phyloP scores from a whole-genome alignment of 2,329 filamentous ascomycete genomes.

The Fusarium circinatum region DNA sequence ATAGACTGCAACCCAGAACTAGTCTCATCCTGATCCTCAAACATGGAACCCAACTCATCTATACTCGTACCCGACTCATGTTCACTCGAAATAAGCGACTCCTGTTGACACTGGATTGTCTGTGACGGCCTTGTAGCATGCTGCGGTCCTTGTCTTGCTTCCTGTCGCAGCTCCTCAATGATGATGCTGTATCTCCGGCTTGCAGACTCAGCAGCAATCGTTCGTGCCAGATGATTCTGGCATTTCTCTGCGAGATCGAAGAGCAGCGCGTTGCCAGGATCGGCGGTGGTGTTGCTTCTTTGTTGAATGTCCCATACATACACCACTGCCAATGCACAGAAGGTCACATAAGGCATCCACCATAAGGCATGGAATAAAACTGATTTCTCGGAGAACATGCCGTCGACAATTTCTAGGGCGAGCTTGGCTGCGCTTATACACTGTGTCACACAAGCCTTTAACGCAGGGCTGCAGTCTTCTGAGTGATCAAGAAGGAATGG shows the following conservation, averaged over 20 bases:
- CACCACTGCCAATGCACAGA: slow-evolving; percentile 63
- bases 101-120: background rate
- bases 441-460: slow-evolving; percentile 48
- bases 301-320: slow-evolving; percentile 60
- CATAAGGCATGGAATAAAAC: slow-evolving; percentile 59
- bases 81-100: background rate
- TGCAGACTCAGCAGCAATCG: slow-evolving; percentile 3
- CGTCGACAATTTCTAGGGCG: slow-evolving; percentile 56
- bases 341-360: slow-evolving; percentile 65
- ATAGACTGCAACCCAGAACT: background rate
- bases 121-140: background rate
- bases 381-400: slow-evolving; percentile 49
- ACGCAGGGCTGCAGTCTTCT: background rate
- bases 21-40: background rate
- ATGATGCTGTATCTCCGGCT: slow-evolving; percentile 30
- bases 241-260: slow-evolving; percentile 39
- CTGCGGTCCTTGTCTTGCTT: slow-evolving; percentile 9
- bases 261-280: slow-evolving; percentile 7
- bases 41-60: background rate
- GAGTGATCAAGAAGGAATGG: slow-evolving; percentile 60
- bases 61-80: slow-evolving; percentile 10
- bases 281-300: background rate
- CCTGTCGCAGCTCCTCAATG: slow-evolving; percentile 18
- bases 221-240: slow-evolving; percentile 18
- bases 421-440: slow-evolving; percentile 50